Evolutionary conservation across 2,329 filamentous ascomycete species (phyloP).

Genomic region (Sarocladium strictum): DNA sequence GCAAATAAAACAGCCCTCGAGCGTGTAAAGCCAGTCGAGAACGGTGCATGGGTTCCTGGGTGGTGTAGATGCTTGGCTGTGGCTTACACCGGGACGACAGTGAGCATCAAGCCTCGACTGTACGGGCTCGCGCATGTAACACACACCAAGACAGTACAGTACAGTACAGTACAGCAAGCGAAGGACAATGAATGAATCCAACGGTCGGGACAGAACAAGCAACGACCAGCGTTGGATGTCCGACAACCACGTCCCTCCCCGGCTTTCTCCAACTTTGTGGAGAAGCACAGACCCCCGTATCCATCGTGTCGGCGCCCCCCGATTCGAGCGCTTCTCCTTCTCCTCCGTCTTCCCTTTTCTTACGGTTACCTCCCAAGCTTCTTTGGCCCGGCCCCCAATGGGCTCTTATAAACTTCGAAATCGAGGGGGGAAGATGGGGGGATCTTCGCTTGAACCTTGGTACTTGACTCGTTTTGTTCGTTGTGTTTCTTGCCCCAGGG

Average conservation of each 20-base stretch:
- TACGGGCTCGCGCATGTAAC: no score
- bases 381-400: no score
- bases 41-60: not conserved
- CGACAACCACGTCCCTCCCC: not conserved
- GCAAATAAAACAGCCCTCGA: no score
- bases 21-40: not conserved
- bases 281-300: not conserved
- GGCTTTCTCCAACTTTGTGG: slow-evolving; percentile 6
- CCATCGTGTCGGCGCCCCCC: not conserved
- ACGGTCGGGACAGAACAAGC: not conserved
- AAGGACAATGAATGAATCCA: no score
- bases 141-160: no score
- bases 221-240: not conserved
- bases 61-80: not conserved
- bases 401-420: no score
- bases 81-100: not conserved
- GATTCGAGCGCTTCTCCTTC: slow-evolving; percentile 3
- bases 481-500: not conserved
- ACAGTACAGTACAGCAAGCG: no score
- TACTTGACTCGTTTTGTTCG: not conserved
- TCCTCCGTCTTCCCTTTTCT: not conserved
- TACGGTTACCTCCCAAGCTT: not conserved
- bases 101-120: no score
- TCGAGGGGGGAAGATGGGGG: no score
- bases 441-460: no score